These are phyloP conservation scores for Eucommia ulmoides DNA, from an alignment of 257 asterid species.

Conservation along the genomic window DNA sequence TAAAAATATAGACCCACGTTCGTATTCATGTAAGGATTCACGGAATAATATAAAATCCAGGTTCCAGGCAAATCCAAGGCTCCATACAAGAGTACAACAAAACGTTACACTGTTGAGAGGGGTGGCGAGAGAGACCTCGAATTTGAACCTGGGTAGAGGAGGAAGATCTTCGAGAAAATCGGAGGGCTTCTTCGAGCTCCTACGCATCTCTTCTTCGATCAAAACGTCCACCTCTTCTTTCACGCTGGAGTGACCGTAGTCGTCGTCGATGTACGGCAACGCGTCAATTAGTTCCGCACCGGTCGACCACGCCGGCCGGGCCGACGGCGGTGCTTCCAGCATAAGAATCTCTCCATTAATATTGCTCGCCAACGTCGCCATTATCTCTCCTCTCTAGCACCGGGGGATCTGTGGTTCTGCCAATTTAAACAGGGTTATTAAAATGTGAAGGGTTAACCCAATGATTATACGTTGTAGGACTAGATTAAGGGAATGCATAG, in stretches of 20 bases:
- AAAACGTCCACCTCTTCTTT: conserved; percentile 84
- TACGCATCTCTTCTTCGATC: conserved; percentile 90
- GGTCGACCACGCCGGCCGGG: conserved; percentile 26
- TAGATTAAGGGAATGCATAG: too few species aligned
- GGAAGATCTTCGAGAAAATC: conserved; percentile 89
- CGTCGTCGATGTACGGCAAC: conserved; percentile 90
- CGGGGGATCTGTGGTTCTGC: too few species aligned
- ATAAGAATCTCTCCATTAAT: conserved; percentile 37
- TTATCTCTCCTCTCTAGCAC: too few species aligned
- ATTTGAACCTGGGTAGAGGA: conserved; percentile 51
- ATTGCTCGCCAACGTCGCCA: conserved; percentile 22
- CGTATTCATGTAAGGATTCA: too few species aligned
- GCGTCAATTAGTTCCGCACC: conserved; percentile 66
- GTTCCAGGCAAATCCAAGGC: too few species aligned
- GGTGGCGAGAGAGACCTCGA: conserved; percentile 31
- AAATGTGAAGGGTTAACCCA: too few species aligned
- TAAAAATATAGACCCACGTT: too few species aligned
- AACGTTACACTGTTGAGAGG: too few species aligned
- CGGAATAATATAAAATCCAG: too few species aligned
- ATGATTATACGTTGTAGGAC: too few species aligned
- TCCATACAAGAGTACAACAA: too few species aligned
- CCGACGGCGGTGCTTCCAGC: conserved; percentile 84
- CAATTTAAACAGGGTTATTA: too few species aligned
- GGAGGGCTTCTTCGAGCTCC: conserved; percentile 79
- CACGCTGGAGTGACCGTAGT: conserved; percentile 65